phyloP scores from a whole-genome alignment of 139 green algal genomes.

The Micractinium sp. region DNA sequence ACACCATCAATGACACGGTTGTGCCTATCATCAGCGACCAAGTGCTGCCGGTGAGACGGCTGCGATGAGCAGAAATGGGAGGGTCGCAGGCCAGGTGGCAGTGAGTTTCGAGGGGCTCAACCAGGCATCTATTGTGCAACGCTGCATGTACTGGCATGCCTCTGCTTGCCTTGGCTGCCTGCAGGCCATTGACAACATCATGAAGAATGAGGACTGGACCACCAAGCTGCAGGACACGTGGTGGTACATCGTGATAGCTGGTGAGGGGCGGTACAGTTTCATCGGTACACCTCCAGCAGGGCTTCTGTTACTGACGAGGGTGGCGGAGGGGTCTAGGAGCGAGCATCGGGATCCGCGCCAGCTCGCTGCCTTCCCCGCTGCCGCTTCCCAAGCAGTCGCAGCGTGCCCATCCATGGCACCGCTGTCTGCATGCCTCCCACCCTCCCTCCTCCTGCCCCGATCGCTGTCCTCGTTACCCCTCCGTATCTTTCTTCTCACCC shows the following conservation, averaged over 20 bases:
- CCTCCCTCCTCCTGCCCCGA: background rate
- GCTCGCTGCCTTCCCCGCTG: background rate
- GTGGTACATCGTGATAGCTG: background rate
- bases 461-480: background rate
- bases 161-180: background rate
- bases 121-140: too few species aligned
- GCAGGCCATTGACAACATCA: background rate
- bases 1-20: background rate
- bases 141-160: too few species aligned
- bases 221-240: background rate
- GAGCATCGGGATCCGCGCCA: too few species aligned
- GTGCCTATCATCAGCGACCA: slow-evolving; percentile 3
- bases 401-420: background rate
- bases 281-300: too few species aligned
- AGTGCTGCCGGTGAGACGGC: background rate
- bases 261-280: too few species aligned
- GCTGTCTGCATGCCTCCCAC: background rate
- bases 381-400: background rate
- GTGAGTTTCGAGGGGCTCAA: too few species aligned
- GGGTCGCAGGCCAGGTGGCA: too few species aligned
- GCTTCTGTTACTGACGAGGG: too few species aligned
- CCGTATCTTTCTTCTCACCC: background rate
- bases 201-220: background rate
- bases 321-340: too few species aligned
- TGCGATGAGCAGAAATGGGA: too few species aligned